Evolutionary conservation across 257 asterid species (phyloP).

Genomic region (Solanum acaule): DNA sequence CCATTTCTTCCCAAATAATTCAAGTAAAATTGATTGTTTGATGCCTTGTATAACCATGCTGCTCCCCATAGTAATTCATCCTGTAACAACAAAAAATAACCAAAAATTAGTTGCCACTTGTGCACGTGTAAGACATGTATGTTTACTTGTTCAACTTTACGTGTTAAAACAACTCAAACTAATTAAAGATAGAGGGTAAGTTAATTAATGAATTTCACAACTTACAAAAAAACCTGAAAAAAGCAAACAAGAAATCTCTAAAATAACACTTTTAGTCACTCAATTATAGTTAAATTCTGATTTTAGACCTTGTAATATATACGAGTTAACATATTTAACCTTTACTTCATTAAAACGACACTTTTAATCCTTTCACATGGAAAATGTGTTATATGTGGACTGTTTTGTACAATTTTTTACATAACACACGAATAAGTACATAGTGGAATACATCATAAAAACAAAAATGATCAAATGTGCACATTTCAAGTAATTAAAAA

Average conservation of each 20-base stretch:
- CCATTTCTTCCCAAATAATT: slow-evolving; percentile 72
- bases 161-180: not conserved
- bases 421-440: not conserved
- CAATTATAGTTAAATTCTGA: not conserved
- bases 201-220: not conserved
- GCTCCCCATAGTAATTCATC: slow-evolving; percentile 98
- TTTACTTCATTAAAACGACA: too few species aligned
- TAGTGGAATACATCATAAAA: not conserved
- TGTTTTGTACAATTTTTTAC: not conserved
- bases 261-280: not conserved
- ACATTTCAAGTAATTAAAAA: not conserved
- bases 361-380: not conserved
- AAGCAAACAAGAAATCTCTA: not conserved
- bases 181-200: not conserved
- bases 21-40: slow-evolving; percentile 58
- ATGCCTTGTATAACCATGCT: slow-evolving; percentile 93
- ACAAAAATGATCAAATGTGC: not conserved
- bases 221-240: not conserved
- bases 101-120: not conserved
- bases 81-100: slow-evolving; percentile 14
- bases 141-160: too few species aligned
- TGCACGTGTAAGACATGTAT: rapidly evolving
- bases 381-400: not conserved
- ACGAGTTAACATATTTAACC: not conserved
- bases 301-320: not conserved